Evolutionary conservation across 768 basidiomycete species (phyloP).

Genomic region (Leucocoprinus leucothites): DNA sequence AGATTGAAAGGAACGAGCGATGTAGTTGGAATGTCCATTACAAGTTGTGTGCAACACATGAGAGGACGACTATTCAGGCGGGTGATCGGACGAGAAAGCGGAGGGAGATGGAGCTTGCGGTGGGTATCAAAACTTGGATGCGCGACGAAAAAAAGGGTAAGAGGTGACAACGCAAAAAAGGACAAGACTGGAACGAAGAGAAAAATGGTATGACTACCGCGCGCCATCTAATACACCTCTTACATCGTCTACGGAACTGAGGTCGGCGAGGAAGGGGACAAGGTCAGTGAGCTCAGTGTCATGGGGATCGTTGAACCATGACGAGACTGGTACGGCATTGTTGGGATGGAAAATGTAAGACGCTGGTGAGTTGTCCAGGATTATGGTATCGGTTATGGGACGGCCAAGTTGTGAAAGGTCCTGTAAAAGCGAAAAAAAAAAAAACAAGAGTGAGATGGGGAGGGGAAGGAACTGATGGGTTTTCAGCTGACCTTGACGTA

Average conservation of each 20-base stretch:
- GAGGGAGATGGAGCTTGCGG: slow-evolving; percentile 2
- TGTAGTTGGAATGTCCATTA: slow-evolving; percentile 7
- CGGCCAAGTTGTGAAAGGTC: slow-evolving; percentile 97
- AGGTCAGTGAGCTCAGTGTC: slow-evolving; percentile 97
- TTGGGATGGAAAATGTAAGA: slow-evolving; percentile 99
- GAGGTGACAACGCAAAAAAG: not conserved
- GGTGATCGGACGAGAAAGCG: slow-evolving; percentile 3
- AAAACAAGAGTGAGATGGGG: slow-evolving; percentile 9
- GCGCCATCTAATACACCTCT: slow-evolving; percentile 88
- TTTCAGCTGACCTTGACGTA: slow-evolving; percentile 84
- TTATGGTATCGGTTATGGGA: slow-evolving; percentile 90
- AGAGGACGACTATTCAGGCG: not conserved
- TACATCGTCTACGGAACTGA: slow-evolving; percentile 83
- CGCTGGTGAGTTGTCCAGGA: slow-evolving; percentile 98
- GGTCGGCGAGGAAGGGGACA: slow-evolving; percentile 90
- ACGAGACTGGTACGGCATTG: slow-evolving; percentile 98
- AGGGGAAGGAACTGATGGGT: not conserved
- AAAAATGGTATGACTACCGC: slow-evolving; percentile 38
- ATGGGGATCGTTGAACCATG: slow-evolving; percentile 99
- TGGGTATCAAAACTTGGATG: slow-evolving; percentile 13
- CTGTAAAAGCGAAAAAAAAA: slow-evolving; percentile 33
- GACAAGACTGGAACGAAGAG: not conserved
- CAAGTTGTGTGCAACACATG: too few relatives aligned
- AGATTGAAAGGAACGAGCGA: slow-evolving; percentile 5
- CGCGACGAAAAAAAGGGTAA: not conserved